A percentile compares a stretch with the other conserved stretches of the same genome.
Conservation (phyloP, 2,329 filamentous ascomycete species). For the Clonostachys solani region DNA sequence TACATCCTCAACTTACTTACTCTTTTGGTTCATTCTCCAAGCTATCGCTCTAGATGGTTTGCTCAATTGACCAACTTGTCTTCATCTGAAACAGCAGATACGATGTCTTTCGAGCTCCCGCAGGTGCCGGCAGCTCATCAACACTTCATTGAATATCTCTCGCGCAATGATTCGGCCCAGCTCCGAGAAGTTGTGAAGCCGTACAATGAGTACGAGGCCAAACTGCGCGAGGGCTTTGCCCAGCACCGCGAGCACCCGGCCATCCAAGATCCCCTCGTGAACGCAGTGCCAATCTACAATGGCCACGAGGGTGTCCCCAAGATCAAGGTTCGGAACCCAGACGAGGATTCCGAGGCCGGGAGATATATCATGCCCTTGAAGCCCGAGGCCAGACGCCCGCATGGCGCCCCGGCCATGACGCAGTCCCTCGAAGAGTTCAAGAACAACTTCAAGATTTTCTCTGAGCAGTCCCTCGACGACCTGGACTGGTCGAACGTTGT, state of each 20-base stretch:
- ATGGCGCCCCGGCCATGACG: constrained; percentile 60
- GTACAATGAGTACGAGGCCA: constrained; percentile 57
- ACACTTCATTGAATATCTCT: too few relatives aligned
- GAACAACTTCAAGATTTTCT: constrained; percentile 69
- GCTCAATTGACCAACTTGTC: too few relatives aligned
- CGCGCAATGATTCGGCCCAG: too few relatives aligned
- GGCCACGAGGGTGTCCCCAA: constrained; percentile 39
- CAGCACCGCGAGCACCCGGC: constrained; percentile 42
- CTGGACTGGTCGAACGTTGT: constrained; percentile 68
- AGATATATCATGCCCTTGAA: constrained; percentile 61
- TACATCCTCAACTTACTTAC: too few relatives aligned
- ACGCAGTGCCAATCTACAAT: constrained; percentile 53
- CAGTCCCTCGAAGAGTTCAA: constrained; percentile 60
- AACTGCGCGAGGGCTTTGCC: constrained; percentile 59
- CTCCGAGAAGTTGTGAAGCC: constrained; percentile 46
- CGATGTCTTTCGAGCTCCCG: too few relatives aligned
- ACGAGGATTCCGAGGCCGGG: constrained; percentile 47
- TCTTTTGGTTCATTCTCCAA: too few relatives aligned
- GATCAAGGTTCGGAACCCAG: constrained; percentile 36
- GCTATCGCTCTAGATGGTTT: too few relatives aligned
- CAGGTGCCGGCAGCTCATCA: too few relatives aligned
- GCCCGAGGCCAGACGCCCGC: constrained; percentile 45
- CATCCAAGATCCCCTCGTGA: constrained; percentile 26
- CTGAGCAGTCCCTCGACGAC: not conserved
- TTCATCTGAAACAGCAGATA: too few relatives aligned